Percentiles rank a stretch among this genome's conserved stretches.
These are phyloP conservation scores for Fusarium buxicola DNA, from an alignment of 2,329 filamentous ascomycete species.

Conservation along the genomic window DNA sequence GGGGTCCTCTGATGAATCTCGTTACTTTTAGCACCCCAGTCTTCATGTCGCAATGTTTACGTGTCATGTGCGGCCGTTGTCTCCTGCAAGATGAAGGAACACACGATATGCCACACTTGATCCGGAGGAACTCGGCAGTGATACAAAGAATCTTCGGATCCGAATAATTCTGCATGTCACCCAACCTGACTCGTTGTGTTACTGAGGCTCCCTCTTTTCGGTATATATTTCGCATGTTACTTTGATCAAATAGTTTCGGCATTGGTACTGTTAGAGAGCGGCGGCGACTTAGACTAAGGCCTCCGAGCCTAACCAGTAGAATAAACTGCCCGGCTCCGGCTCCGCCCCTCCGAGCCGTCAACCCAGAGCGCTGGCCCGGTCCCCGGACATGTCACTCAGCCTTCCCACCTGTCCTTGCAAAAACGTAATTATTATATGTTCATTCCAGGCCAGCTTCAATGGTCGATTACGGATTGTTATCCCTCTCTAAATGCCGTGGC, in stretches of 20 bases:
- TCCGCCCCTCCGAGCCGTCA: neutral
- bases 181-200: neutral
- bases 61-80: constrained; percentile 12
- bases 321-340: too few relatives aligned
- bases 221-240: constrained; percentile 1
- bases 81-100: constrained; percentile 3
- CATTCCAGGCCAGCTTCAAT: too few relatives aligned
- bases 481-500: too few relatives aligned
- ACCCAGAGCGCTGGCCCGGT: neutral
- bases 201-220: neutral
- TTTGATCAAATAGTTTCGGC: too few relatives aligned
- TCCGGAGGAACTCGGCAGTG: neutral
- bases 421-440: neutral
- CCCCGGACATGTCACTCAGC: neutral
- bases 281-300: too few relatives aligned
- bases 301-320: too few relatives aligned
- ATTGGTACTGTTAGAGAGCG: too few relatives aligned
- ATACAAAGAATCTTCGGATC: neutral
- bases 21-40: constrained; percentile 1
- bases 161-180: neutral
- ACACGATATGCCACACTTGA: neutral
- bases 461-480: too few relatives aligned
- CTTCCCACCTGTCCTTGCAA: neutral
- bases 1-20: constrained; percentile 9
- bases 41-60: constrained; percentile 1